Conservation (phyloP, 768 basidiomycete species). For the Goffeauzyma gilvescens region DNA sequence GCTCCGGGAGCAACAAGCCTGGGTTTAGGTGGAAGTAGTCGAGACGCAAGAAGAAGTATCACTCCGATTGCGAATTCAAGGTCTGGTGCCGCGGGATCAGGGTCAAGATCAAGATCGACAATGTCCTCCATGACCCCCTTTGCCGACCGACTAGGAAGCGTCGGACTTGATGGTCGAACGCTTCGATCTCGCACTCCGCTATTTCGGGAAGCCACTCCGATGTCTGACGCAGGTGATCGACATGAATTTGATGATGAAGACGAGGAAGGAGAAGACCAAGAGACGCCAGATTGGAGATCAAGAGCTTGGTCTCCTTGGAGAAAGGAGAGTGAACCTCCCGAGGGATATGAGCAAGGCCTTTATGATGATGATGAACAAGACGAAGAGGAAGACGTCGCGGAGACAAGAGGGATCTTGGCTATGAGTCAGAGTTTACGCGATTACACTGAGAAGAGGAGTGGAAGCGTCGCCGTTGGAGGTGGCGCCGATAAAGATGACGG, state of each 20-base stretch:
- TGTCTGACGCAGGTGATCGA: constrained; percentile 3
- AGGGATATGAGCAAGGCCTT: constrained; percentile 2
- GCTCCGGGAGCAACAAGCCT: constrained; percentile 11
- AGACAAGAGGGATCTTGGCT: constrained; percentile 17
- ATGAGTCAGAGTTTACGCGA: constrained; percentile 24
- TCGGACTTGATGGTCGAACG: not conserved
- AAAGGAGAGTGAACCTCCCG: constrained; percentile 1
- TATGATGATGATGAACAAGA: constrained; percentile 9
- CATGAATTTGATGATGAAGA: constrained; percentile 20
- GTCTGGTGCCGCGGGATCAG: constrained; percentile 4
- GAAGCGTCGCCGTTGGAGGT: constrained; percentile 18
- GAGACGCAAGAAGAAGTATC: constrained; percentile 6
- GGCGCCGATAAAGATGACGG: constrained; percentile 5
- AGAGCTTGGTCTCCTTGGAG: constrained; percentile 11
- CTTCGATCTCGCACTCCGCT: too few relatives aligned
- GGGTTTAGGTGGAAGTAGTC: constrained; percentile 3
- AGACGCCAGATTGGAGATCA: constrained; percentile 19
- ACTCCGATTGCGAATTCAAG: constrained; percentile 12
- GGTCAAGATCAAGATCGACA: too few relatives aligned
- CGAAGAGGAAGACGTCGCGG: constrained; percentile 23
- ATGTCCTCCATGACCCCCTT: too few relatives aligned
- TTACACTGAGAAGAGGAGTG: constrained; percentile 23
- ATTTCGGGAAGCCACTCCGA: constrained; percentile 10
- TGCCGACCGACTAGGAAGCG: too few relatives aligned
- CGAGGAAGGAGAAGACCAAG: constrained; percentile 27